Evolutionary conservation across 129 eudicot genomes (phyloP).

Genomic region (Chrysanthemum makinoi): DNA sequence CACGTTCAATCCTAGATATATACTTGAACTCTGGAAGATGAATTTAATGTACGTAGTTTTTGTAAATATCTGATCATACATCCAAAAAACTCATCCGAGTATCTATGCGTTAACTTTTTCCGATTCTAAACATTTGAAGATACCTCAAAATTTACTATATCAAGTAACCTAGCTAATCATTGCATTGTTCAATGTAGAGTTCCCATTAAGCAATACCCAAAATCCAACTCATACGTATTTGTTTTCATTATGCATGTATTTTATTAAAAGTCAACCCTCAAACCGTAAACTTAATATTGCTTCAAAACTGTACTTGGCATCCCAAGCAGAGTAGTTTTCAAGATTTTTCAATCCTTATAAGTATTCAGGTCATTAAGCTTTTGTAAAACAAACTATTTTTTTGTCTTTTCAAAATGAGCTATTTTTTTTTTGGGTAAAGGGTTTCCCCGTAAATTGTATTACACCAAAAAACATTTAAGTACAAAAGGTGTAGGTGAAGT

Average conservation of each 20-base stretch:
- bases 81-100: no score
- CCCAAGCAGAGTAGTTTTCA: constrained; percentile 5
- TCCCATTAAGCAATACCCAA: constrained; percentile 19
- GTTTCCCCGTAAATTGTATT: no score
- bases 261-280: constrained; percentile 20
- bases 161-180: constrained; percentile 14
- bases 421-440: no score
- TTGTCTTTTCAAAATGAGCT: constrained; percentile 27
- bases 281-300: constrained; percentile 4
- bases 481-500: no score
- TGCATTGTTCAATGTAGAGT: constrained; percentile 11
- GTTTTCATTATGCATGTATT: constrained; percentile 19
- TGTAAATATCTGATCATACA: no score
- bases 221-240: constrained; percentile 18
- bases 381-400: neutral
- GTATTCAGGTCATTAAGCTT: neutral
- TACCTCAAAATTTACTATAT: constrained; percentile 2
- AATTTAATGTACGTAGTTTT: no score
- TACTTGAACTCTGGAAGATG: no score
- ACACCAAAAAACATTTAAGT: no score
- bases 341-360: constrained; percentile 7
- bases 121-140: neutral
- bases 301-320: neutral
- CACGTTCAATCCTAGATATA: no score
- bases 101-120: neutral